phyloP scores from a whole-genome alignment of 2,329 filamentous ascomycete species.

The Rhynchosporium secalis region DNA sequence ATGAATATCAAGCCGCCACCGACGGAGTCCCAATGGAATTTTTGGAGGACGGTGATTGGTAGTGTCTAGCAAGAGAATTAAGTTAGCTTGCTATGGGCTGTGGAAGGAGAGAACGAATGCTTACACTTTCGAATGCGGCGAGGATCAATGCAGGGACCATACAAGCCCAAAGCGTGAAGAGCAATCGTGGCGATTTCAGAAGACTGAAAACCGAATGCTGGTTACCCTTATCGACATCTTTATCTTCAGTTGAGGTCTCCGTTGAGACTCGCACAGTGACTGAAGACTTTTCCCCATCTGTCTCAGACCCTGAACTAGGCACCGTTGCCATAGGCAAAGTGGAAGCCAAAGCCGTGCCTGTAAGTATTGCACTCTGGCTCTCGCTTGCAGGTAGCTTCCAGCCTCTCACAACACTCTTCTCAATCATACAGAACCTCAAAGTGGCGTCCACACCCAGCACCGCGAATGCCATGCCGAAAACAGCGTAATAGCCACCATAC shows the following conservation, averaged over 20 bases:
- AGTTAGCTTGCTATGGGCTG: slow-evolving; percentile 46
- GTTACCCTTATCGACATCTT: neutral
- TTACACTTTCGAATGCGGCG: slow-evolving; percentile 51
- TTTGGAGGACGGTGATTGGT: slow-evolving; percentile 43
- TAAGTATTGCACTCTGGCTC: neutral
- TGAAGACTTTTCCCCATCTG: neutral
- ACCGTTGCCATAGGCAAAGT: neutral
- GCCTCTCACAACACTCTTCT: slow-evolving; percentile 52
- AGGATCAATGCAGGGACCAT: slow-evolving; percentile 48
- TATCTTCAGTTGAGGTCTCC: neutral
- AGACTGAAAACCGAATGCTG: neutral
- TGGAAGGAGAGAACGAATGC: too few species aligned
- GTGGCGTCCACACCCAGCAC: slow-evolving; percentile 54
- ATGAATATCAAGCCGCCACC: slow-evolving; percentile 59
- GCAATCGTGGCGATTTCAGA: neutral
- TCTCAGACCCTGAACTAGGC: neutral
- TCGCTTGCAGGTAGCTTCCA: neutral
- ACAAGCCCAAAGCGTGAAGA: slow-evolving; percentile 42
- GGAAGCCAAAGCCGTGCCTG: neutral
- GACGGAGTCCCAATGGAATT: slow-evolving; percentile 54
- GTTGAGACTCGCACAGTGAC: neutral
- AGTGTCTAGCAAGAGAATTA: slow-evolving; percentile 42
- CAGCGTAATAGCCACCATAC: slow-evolving; percentile 55
- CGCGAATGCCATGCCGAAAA: slow-evolving; percentile 57
- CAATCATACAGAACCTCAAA: slow-evolving; percentile 54